Conservation (phyloP, 2,329 filamentous ascomycete genomes). For the Xylaria sp. region DNA sequence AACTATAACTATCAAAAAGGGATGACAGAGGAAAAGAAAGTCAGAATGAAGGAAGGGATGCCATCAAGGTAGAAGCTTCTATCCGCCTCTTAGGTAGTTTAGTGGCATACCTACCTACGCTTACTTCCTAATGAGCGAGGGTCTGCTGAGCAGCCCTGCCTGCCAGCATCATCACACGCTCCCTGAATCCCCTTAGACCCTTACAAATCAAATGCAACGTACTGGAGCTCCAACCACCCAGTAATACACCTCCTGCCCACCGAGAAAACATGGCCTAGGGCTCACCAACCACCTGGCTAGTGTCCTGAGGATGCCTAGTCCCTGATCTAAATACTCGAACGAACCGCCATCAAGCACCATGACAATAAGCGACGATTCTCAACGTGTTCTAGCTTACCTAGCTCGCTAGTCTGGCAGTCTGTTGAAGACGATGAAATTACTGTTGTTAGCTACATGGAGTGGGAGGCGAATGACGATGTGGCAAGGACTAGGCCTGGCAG, state of each 20-base stretch:
- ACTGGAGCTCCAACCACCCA: slow-evolving; percentile 31
- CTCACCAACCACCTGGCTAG: slow-evolving; percentile 28
- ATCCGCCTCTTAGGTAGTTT: neutral
- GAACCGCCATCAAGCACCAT: slow-evolving; percentile 1
- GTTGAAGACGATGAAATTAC: neutral
- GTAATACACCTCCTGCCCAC: slow-evolving; percentile 28
- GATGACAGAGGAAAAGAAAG: neutral
- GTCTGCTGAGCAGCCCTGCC: slow-evolving; percentile 14
- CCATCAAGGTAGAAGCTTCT: neutral
- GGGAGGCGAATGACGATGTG: slow-evolving; percentile 38
- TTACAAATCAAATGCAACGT: slow-evolving; percentile 39
- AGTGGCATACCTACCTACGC: neutral
- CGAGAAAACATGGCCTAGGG: slow-evolving; percentile 23
- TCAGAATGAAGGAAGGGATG: neutral
- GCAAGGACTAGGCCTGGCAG: slow-evolving; percentile 28
- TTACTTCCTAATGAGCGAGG: neutral
- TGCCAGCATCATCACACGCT: slow-evolving; percentile 12
- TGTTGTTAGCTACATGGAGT: slow-evolving; percentile 7
- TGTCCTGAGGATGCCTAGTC: neutral
- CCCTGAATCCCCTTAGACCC: slow-evolving; percentile 4
- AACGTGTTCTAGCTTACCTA: neutral
- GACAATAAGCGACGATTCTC: slow-evolving; percentile 5
- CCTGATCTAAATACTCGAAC: slow-evolving; percentile 1
- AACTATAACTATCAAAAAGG: neutral
- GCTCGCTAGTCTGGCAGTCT: neutral